Percentiles rank a stretch among this genome's conserved stretches.
Conservation (phyloP, 306 rosid species). For the Rubus parviflorus region DNA sequence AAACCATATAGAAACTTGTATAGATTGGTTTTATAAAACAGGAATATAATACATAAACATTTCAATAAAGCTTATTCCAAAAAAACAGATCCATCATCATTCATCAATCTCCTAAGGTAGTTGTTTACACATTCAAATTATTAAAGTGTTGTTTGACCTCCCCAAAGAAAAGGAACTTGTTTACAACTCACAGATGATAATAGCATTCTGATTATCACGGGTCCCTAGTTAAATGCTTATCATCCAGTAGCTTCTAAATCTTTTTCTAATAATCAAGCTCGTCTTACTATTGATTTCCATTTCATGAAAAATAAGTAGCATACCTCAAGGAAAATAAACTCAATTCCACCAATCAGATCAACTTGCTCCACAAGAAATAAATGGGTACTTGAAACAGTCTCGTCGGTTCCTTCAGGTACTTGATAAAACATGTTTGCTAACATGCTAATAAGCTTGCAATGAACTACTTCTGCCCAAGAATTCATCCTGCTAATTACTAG, state of each 20-base stretch:
- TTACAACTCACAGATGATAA: neutral
- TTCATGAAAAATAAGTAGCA: slow-evolving; percentile 22
- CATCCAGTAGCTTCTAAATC: neutral
- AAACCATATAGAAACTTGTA: neutral
- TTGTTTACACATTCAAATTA: slow-evolving; percentile 10
- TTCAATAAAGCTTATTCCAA: neutral
- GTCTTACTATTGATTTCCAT: slow-evolving; percentile 3
- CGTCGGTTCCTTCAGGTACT: slow-evolving; percentile 52
- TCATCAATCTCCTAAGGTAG: neutral
- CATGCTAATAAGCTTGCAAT: slow-evolving; percentile 86
- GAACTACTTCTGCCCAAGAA: slow-evolving; percentile 98
- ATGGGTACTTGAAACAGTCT: slow-evolving; percentile 43
- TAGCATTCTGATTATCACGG: slow-evolving; percentile 2
- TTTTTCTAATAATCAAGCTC: slow-evolving; percentile 5
- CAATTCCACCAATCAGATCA: slow-evolving; percentile 92
- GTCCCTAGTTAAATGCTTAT: neutral
- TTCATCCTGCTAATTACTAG: slow-evolving; percentile 71
- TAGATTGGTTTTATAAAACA: neutral
- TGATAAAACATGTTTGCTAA: slow-evolving; percentile 92
- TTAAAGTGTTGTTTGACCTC: slow-evolving; percentile 9
- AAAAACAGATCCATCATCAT: neutral
- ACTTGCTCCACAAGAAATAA: slow-evolving; percentile 80
- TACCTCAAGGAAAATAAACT: slow-evolving; percentile 89
- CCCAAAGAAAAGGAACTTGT: neutral
- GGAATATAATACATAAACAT: neutral